These are phyloP conservation scores for Xylariaceae sp. DNA, from an alignment of 2,329 filamentous ascomycete genomes.

Conservation along the genomic window DNA sequence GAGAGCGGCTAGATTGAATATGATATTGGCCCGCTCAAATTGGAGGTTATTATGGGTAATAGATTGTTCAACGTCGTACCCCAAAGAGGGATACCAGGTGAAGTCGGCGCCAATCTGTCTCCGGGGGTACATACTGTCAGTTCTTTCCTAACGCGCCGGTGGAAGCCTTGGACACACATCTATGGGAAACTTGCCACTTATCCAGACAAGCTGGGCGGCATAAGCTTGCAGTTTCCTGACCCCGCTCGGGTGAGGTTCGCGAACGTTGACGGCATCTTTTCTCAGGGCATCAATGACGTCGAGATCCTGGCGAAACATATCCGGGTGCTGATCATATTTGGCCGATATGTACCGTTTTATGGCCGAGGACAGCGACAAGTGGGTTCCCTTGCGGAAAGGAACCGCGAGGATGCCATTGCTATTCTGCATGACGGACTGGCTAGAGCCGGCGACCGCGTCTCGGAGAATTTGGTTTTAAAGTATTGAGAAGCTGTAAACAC, in stretches of 20 bases:
- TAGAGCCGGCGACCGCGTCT: background rate
- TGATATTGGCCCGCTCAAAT: constrained; percentile 84
- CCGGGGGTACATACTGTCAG: background rate
- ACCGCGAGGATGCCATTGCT: constrained; percentile 68
- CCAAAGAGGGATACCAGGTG: constrained; percentile 89
- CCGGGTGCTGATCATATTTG: constrained; percentile 98
- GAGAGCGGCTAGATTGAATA: constrained; percentile 89
- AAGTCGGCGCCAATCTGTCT: constrained; percentile 85
- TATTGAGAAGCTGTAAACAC: background rate
- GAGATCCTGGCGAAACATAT: constrained; percentile 88
- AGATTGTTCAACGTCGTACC: constrained; percentile 78
- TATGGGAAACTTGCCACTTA: constrained; percentile 91
- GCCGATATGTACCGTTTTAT: constrained; percentile 94
- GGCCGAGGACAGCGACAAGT: constrained; percentile 71
- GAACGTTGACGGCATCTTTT: constrained; percentile 79
- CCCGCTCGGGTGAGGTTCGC: constrained; percentile 82
- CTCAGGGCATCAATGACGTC: constrained; percentile 80
- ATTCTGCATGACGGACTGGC: constrained; percentile 28
- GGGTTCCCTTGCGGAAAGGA: constrained; percentile 81
- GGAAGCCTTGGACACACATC: constrained; percentile 55
- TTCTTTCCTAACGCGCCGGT: background rate
- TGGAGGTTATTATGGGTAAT: constrained; percentile 62
- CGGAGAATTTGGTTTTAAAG: background rate
- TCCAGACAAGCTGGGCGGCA: constrained; percentile 87
- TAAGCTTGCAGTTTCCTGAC: constrained; percentile 86